Evolutionary conservation across 2,329 filamentous ascomycete species (phyloP).

Genomic region (Alternaria metachromatica): DNA sequence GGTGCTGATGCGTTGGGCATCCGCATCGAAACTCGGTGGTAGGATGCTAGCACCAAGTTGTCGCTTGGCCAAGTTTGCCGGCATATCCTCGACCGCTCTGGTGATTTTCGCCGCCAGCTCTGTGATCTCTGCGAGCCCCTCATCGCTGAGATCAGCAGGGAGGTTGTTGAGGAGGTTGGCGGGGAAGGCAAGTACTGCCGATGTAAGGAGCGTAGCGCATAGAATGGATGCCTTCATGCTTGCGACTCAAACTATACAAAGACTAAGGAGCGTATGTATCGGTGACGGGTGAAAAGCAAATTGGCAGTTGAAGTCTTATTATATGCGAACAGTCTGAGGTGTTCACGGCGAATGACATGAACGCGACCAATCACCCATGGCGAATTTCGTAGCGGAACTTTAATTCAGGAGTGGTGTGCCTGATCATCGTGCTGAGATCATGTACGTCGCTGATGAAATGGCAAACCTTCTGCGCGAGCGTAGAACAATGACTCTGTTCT

Average conservation of each 20-base stretch:
- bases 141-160: background rate
- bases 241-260: background rate
- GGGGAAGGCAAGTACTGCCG: background rate
- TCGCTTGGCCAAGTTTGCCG: background rate
- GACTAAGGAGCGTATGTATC: background rate
- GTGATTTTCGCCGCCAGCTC: background rate
- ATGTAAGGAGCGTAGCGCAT: background rate
- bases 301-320: background rate
- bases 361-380: background rate
- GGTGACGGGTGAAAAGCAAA: background rate
- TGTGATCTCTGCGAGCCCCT: background rate
- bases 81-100: background rate
- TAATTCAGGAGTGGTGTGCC: background rate
- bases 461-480: constrained; percentile 1
- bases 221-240: background rate
- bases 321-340: background rate
- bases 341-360: background rate
- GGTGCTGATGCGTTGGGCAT: background rate
- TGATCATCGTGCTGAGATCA: background rate
- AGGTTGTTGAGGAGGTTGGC: background rate
- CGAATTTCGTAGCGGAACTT: background rate
- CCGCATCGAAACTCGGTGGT: background rate
- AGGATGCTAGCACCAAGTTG: background rate
- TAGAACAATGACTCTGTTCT: background rate
- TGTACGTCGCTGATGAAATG: background rate